These are phyloP conservation scores for Suillus variegatus DNA, from an alignment of 768 basidiomycete species.

Conservation along the genomic window DNA sequence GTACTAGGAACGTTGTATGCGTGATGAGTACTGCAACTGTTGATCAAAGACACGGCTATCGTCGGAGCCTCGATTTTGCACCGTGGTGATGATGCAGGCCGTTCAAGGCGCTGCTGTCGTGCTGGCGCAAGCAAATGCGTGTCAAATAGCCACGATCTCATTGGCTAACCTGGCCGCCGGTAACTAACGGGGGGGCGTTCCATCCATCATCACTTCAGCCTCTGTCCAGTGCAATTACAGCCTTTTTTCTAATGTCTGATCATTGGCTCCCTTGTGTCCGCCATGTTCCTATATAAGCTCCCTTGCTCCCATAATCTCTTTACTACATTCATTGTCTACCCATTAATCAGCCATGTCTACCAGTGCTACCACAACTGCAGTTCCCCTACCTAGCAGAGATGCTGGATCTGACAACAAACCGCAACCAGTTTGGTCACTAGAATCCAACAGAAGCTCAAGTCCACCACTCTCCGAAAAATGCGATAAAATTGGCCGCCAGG, in stretches of 20 bases:
- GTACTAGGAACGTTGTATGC: no score
- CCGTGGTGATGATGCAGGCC: background rate
- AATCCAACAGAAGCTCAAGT: conserved; percentile 38
- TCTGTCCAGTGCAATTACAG: background rate
- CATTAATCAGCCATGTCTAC: background rate
- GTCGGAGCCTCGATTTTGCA: background rate
- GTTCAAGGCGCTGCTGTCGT: background rate
- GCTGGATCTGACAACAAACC: conserved; percentile 33
- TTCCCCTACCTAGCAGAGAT: conserved; percentile 24
- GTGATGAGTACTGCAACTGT: no score
- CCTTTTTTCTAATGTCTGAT: background rate
- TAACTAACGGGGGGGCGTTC: background rate
- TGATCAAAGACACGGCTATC: no score
- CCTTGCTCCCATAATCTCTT: background rate
- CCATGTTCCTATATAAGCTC: background rate
- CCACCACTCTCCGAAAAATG: conserved; percentile 61
- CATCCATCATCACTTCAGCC: background rate
- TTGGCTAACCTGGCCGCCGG: background rate
- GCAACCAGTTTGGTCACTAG: conserved; percentile 68
- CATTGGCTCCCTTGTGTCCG: background rate
- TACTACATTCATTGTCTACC: background rate
- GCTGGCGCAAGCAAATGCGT: background rate
- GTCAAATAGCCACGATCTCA: background rate
- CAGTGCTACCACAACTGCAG: conserved; percentile 1
- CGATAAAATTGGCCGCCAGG: conserved; percentile 49